A percentile compares a stretch with the other conserved stretches of the same genome.
phyloP scores from a whole-genome alignment of 768 basidiomycete genomes.

The Dacryopinax spathularia region DNA sequence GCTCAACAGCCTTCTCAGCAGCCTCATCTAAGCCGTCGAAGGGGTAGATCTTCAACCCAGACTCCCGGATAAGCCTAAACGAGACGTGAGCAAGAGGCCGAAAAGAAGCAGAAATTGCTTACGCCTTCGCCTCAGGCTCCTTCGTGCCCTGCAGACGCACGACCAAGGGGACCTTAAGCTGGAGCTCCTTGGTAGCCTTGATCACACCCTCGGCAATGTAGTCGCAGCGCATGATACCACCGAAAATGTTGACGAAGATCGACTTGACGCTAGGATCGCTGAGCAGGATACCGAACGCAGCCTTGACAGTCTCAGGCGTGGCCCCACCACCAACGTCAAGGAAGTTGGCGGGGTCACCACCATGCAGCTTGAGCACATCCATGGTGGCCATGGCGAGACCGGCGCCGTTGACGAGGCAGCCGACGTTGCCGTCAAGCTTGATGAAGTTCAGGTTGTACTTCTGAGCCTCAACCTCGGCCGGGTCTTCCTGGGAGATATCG shows the following conservation, averaged over 20 bases:
- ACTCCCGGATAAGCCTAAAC: constrained; percentile 80
- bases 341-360: constrained; percentile 96
- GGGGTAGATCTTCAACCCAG: constrained; percentile 83
- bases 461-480: constrained; percentile 95
- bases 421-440: constrained; percentile 93
- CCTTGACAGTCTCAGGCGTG: constrained; percentile 98
- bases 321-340: constrained; percentile 97
- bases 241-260: constrained; percentile 98
- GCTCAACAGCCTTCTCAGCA: constrained; percentile 60
- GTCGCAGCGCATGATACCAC: constrained; percentile 99
- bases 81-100: constrained; percentile 7
- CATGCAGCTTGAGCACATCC: constrained; percentile 95
- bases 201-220: constrained; percentile 98
- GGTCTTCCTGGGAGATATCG: constrained; percentile 88
- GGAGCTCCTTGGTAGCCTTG: constrained; percentile 86
- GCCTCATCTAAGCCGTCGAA: constrained; percentile 91
- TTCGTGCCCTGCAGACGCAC: constrained; percentile 96
- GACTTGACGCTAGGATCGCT: constrained; percentile 87
- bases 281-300: constrained; percentile 91
- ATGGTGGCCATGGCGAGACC: constrained; percentile 99
- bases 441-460: constrained; percentile 95
- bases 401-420: constrained; percentile 96
- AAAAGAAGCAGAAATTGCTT: constrained; percentile 22
- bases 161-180: constrained; percentile 71
- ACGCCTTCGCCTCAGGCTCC: constrained; percentile 91